Evolutionary conservation across 2,329 filamentous ascomycete species (phyloP).

Genomic region (Fusarium phyllophilum): DNA sequence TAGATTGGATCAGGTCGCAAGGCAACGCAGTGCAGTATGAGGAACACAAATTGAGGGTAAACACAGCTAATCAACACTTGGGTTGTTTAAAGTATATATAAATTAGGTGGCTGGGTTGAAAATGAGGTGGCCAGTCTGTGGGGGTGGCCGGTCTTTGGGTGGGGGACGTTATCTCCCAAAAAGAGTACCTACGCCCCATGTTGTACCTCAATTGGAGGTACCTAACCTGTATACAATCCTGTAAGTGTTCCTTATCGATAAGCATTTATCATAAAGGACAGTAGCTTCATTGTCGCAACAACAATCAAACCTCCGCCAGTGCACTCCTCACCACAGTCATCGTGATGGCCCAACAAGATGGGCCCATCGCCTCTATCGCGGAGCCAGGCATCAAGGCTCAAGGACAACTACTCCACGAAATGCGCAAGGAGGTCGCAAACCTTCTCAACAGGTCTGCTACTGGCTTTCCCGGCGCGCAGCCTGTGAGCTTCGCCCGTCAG

Average conservation of each 20-base stretch:
- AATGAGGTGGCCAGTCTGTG: too few relatives aligned
- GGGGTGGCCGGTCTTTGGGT: too few relatives aligned
- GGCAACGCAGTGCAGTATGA: too few relatives aligned
- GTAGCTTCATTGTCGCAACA: constrained; percentile 7
- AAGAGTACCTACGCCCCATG: not conserved
- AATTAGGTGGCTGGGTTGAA: too few relatives aligned
- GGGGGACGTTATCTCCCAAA: too few relatives aligned
- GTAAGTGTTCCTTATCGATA: constrained; percentile 21
- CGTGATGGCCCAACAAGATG: constrained; percentile 47
- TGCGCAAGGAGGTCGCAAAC: constrained; percentile 78
- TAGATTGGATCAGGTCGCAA: too few relatives aligned
- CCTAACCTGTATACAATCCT: not conserved
- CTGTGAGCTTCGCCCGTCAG: constrained; percentile 86
- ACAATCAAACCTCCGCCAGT: constrained; percentile 1
- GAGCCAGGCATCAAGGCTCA: constrained; percentile 74
- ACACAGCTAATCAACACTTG: too few relatives aligned
- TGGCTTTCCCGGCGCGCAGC: constrained; percentile 89
- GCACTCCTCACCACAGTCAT: not conserved
- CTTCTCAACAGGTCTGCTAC: constrained; percentile 76
- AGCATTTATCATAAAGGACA: constrained; percentile 8
- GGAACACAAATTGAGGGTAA: too few relatives aligned
- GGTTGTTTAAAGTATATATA: too few relatives aligned
- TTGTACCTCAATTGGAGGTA: not conserved
- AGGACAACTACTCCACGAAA: constrained; percentile 65
- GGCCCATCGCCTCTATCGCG: constrained; percentile 61